These are phyloP conservation scores for Pichia gijzeniarum DNA, from an alignment of 805 yeast genomes.

Conservation along the genomic window DNA sequence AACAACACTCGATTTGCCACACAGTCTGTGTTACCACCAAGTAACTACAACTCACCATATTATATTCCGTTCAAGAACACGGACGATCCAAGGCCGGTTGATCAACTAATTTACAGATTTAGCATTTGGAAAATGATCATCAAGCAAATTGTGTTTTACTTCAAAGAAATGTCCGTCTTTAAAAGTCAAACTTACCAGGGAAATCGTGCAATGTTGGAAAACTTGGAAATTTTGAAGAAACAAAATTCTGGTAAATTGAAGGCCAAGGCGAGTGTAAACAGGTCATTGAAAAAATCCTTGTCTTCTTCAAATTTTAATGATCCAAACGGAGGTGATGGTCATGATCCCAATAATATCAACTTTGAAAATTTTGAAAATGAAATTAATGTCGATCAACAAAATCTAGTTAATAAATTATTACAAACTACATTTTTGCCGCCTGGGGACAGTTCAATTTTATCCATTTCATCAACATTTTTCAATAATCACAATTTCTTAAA, in stretches of 20 bases:
- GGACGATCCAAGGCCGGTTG: conserved; percentile 36
- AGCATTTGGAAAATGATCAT: conserved; percentile 52
- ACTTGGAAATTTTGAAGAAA: conserved; percentile 27
- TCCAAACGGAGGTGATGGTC: neutral
- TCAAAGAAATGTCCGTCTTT: conserved; percentile 44
- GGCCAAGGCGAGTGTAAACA: conserved; percentile 18
- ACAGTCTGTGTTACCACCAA: conserved; percentile 27
- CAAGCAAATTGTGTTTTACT: conserved; percentile 46
- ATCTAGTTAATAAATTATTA: conserved; percentile 36
- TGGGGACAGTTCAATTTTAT: conserved; percentile 33
- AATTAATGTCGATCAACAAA: conserved; percentile 8
- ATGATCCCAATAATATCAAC: neutral
- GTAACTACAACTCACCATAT: conserved; percentile 31
- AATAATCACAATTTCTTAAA: conserved; percentile 28
- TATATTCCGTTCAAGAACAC: conserved; percentile 27
- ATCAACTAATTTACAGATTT: conserved; percentile 46
- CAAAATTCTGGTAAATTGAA: conserved; percentile 29
- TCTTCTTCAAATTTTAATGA: conserved; percentile 16
- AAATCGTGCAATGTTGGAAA: conserved; percentile 47
- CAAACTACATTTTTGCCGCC: conserved; percentile 40
- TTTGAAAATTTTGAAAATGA: neutral
- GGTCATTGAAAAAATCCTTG: conserved; percentile 20
- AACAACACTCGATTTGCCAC: conserved; percentile 16
- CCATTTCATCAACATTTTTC: conserved; percentile 28
- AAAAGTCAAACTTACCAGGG: conserved; percentile 41